Evolutionary conservation across 306 rosid genomes (phyloP).

Genomic region (Acacia acuminata): DNA sequence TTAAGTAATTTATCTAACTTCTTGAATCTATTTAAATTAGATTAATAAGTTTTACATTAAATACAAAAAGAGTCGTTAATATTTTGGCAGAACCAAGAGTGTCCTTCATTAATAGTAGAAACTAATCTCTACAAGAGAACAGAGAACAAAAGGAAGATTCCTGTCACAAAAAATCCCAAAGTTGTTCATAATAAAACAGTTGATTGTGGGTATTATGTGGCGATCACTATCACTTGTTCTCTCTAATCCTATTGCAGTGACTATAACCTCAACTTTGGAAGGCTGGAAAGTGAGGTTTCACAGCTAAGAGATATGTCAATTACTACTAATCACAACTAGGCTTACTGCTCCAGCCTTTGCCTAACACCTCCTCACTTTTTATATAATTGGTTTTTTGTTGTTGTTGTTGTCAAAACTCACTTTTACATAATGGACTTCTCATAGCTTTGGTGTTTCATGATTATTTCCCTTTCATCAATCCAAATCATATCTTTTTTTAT

Average conservation of each 20-base stretch:
- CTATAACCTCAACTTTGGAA: neutral
- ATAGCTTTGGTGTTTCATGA: too few species aligned
- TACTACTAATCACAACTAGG: neutral
- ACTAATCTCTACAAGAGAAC: neutral
- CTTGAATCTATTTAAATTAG: too few species aligned
- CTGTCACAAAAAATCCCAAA: too few species aligned
- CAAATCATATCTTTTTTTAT: neutral
- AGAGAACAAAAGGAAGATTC: neutral
- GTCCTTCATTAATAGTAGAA: neutral
- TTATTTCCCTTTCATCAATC: neutral
- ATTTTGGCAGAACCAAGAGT: neutral
- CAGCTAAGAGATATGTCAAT: slow-evolving; percentile 15
- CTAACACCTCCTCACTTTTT: slow-evolving; percentile 29
- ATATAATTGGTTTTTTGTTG: neutral
- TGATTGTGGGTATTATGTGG: neutral
- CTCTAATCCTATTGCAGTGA: neutral
- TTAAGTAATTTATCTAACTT: too few species aligned
- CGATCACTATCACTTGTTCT: neutral
- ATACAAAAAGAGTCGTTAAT: fast-evolving
- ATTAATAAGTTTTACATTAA: too few species aligned
- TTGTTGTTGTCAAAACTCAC: too few species aligned
- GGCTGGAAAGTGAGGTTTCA: slow-evolving; percentile 38
- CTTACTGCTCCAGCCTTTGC: slow-evolving; percentile 14
- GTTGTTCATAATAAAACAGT: neutral
- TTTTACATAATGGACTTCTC: slow-evolving; percentile 2